These are phyloP conservation scores for Echeveria elegans DNA, from an alignment of 164 flowering plant species.

Conservation along the genomic window DNA sequence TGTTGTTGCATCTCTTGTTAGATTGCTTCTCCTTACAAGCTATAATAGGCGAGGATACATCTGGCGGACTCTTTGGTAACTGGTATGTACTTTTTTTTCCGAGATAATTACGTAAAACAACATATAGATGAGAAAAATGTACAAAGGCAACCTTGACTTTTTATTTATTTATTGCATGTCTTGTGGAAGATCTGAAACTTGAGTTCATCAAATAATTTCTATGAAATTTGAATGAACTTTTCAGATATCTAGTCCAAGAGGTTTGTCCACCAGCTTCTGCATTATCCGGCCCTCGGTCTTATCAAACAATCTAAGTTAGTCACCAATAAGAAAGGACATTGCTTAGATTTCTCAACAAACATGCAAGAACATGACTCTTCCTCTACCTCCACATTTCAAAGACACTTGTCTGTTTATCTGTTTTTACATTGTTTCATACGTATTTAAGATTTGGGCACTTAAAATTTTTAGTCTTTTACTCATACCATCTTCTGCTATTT, in stretches of 20 bases:
- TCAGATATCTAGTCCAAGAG: not conserved
- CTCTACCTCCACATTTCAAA: too few species aligned
- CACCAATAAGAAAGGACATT: not conserved
- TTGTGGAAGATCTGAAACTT: not conserved
- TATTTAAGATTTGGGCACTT: not conserved
- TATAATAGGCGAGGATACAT: not conserved
- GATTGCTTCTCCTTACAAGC: not conserved
- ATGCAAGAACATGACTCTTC: not conserved
- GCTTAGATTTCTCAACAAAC: slow-evolving; percentile 1
- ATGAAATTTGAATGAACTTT: not conserved
- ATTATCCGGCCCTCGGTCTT: not conserved
- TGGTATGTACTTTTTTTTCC: not conserved
- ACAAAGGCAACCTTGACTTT: not conserved
- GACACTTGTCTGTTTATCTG: not conserved
- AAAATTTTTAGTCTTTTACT: not conserved
- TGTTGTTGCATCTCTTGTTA: not conserved
- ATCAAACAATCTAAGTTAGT: not conserved
- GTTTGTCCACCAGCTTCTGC: not conserved
- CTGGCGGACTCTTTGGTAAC: not conserved
- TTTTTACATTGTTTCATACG: not conserved
- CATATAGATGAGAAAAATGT: not conserved
- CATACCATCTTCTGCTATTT: not conserved
- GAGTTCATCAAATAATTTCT: not conserved
- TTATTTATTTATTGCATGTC: not conserved
- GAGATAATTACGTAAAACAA: not conserved